Percentiles rank a stretch among this genome's conserved stretches.
Evolutionary conservation across 148 eudicot species (phyloP).

Genomic region (Pouteria glomerata): DNA sequence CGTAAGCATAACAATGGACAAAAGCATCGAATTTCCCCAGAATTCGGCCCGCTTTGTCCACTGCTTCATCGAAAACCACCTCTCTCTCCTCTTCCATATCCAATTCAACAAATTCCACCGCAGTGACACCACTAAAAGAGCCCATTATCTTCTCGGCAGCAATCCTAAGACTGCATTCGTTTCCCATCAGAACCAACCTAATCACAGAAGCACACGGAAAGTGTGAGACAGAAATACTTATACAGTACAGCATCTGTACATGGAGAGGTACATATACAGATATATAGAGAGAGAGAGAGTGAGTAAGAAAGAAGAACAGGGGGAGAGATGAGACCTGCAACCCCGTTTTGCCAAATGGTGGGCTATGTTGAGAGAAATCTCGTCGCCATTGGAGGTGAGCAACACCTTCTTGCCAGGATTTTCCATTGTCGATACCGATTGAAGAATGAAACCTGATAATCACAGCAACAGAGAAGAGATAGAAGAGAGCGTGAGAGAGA

Average conservation of each 20-base stretch:
- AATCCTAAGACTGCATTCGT: conserved; percentile 43
- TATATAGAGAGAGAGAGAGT: not conserved
- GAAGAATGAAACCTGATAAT: no score
- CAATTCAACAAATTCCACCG: conserved; percentile 57
- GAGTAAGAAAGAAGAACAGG: not conserved
- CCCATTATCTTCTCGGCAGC: conserved; percentile 43
- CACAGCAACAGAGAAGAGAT: no score
- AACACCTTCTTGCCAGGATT: conserved; percentile 49
- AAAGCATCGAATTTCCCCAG: conserved; percentile 73
- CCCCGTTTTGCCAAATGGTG: conserved; percentile 62
- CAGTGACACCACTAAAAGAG: conserved; percentile 31
- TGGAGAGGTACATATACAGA: no score
- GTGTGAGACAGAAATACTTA: no score
- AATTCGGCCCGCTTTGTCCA: conserved; percentile 51
- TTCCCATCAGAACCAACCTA: conserved; percentile 82
- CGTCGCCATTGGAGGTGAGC: conserved; percentile 78
- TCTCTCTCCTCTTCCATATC: conserved; percentile 80
- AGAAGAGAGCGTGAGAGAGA: no score
- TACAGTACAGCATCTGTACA: no score
- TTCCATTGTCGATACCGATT: no score
- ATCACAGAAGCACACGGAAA: no score
- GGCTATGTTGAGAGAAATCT: conserved; percentile 60
- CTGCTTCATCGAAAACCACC: conserved; percentile 53
- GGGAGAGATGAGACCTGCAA: conserved; percentile 51
- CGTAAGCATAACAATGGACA: conserved; percentile 66